Conservation (phyloP, 1,139 yeast species). For the Pichia sp. region DNA sequence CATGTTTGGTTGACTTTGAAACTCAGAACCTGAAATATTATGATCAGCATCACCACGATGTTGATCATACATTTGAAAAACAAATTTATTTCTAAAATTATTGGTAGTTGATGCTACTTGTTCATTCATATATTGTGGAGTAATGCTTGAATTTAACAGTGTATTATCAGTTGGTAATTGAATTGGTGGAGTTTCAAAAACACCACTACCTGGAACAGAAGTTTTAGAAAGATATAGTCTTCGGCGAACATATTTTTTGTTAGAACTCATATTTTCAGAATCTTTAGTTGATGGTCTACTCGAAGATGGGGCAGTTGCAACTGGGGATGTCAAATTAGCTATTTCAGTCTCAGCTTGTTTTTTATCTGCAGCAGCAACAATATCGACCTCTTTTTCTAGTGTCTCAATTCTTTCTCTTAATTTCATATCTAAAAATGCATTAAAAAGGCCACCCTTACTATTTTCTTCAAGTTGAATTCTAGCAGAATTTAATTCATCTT, state of each 20-base stretch:
- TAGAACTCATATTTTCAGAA: not conserved
- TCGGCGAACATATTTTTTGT: constrained; percentile 10
- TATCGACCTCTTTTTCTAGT: constrained; percentile 4
- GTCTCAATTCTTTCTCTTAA: constrained; percentile 11
- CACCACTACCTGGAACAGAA: constrained; percentile 14
- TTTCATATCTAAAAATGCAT: constrained; percentile 15
- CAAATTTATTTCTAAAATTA: constrained; percentile 8
- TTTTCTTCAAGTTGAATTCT: constrained; percentile 9
- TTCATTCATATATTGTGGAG: not conserved
- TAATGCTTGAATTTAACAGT: not conserved
- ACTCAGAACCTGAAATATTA: not conserved
- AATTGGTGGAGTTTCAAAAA: constrained; percentile 15
- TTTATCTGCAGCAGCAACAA: not conserved
- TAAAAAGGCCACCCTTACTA: constrained; percentile 7
- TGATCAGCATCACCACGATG: not conserved
- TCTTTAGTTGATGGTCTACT: constrained; percentile 5
- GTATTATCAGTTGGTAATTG: constrained; percentile 3
- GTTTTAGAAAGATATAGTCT: constrained; percentile 12
- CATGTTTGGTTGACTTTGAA: constrained; percentile 12
- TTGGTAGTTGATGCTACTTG: not conserved
- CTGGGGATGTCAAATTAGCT: not conserved
- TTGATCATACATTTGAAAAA: constrained; percentile 10
- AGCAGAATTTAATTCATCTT: not conserved
- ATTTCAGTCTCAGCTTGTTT: not conserved
- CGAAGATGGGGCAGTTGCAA: not conserved